These are phyloP conservation scores for Lichtheimia ramosa DNA, from an alignment of 371 early-diverging fungal genomes.

Conservation along the genomic window DNA sequence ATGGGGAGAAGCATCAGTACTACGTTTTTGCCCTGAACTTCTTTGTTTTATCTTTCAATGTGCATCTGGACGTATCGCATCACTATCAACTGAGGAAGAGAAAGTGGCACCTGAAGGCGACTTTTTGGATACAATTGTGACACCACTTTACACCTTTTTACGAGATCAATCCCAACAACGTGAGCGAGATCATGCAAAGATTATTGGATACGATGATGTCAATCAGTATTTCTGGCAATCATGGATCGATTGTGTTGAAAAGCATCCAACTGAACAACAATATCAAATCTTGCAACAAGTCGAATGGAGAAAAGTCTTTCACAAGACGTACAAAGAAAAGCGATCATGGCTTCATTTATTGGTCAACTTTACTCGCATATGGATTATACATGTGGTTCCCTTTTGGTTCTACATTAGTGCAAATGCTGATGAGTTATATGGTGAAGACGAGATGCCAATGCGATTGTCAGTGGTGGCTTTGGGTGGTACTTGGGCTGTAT, in stretches of 20 bases:
- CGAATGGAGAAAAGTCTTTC: constrained; percentile 69
- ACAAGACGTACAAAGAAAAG: constrained; percentile 84
- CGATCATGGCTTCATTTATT: constrained; percentile 82
- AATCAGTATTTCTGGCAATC: constrained; percentile 83
- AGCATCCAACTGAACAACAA: constrained; percentile 53
- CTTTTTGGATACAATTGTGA: constrained; percentile 65
- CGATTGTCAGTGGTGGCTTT: constrained; percentile 64
- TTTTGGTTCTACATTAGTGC: constrained; percentile 82
- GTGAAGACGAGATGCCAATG: constrained; percentile 41
- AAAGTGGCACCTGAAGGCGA: constrained; percentile 55
- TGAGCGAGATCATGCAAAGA: constrained; percentile 75
- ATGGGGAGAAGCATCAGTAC: constrained; percentile 86
- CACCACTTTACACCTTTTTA: constrained; percentile 77
- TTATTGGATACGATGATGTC: constrained; percentile 86
- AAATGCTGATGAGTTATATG: constrained; percentile 66
- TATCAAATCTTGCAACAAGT: constrained; percentile 63
- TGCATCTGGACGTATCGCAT: constrained; percentile 57
- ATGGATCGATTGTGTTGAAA: constrained; percentile 57
- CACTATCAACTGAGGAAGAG: not conserved
- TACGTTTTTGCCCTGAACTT: constrained; percentile 79
- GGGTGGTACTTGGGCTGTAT: constrained; percentile 69
- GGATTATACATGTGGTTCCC: constrained; percentile 79
- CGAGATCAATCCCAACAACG: constrained; percentile 73
- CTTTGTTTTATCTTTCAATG: constrained; percentile 83
- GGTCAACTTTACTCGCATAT: constrained; percentile 82